Percentiles rank a stretch among this genome's conserved stretches.
Conservation (phyloP, 352 stramenopile genomes). For the Globisporangium recalcitrans region DNA sequence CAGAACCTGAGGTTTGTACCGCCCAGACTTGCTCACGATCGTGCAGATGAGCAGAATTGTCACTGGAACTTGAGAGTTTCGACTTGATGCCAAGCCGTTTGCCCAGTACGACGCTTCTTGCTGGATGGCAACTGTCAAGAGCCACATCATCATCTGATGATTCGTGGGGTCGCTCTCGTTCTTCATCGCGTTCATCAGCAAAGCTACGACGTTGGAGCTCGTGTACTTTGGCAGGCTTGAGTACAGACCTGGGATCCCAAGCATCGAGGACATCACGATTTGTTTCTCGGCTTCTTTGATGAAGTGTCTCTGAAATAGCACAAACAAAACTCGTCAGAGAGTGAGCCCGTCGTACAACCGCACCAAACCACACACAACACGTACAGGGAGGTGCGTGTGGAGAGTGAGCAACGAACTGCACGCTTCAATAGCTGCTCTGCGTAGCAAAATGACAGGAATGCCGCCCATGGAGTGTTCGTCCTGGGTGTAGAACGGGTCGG, state of each 20-base stretch:
- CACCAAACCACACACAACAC: neutral
- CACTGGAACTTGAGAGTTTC: slow-evolving; percentile 81
- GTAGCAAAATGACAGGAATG: slow-evolving; percentile 67
- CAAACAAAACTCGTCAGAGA: neutral
- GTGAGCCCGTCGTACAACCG: neutral
- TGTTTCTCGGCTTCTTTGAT: slow-evolving; percentile 78
- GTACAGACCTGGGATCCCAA: slow-evolving; percentile 60
- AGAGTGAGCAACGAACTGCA: slow-evolving; percentile 80
- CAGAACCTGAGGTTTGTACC: slow-evolving; percentile 80
- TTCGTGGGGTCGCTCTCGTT: slow-evolving; percentile 79
- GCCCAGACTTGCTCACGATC: slow-evolving; percentile 71
- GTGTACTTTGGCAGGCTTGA: slow-evolving; percentile 81
- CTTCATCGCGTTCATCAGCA: slow-evolving; percentile 82
- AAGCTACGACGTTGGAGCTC: slow-evolving; percentile 78
- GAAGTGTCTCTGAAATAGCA: slow-evolving; percentile 36
- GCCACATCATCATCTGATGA: slow-evolving; percentile 88
- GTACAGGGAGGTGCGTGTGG: slow-evolving; percentile 69
- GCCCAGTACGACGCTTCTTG: slow-evolving; percentile 85
- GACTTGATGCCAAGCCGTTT: slow-evolving; percentile 68
- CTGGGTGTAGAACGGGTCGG: slow-evolving; percentile 43
- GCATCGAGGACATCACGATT: slow-evolving; percentile 61
- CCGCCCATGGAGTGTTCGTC: slow-evolving; percentile 69
- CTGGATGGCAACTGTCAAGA: slow-evolving; percentile 81
- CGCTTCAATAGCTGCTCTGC: slow-evolving; percentile 71
- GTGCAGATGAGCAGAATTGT: slow-evolving; percentile 83